Base-by-base conservation (phyloP, 176 grass and related monocot species). In the Poa annua region DNA sequence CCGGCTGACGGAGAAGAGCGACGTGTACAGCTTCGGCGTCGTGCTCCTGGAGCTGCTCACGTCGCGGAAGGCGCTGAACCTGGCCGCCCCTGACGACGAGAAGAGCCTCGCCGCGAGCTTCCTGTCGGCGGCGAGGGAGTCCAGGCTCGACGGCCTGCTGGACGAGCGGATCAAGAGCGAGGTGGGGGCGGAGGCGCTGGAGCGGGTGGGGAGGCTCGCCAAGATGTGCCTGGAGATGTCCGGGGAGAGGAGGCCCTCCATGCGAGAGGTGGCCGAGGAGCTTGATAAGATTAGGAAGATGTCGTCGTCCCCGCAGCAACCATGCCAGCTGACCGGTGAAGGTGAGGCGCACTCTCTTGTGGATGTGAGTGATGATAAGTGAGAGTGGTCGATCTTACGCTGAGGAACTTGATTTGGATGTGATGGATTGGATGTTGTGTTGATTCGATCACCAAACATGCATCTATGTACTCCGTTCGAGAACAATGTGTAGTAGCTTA, bases 41-140 rank as follows among this genome's bases (percentile, higher is more conserved):
- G 81, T 91, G 53, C 53, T 91, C 57, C 35, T 88, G 4, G 79
- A 90, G 79, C 84, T 90, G 38, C 74, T 92, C 32, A 89, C 90
- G 11, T 48, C 87, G 3, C 71, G 81, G 22, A 89, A 78, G 84
- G 62, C 87, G 15, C 78, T 92, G 1, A 67, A 25, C 44, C 38
- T 65, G 4, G 47, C 56, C 0, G 71, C 39, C 3, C 32, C 67
- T 0, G 76, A 84, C 25, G 86, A 76, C 50, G 39, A 86, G 55
- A 77, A 69, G 15, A 85, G 61, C 78, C 80, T 89, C n/a, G 74
- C 83, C 20, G 81, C 75, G 1, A 29, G 22, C 20, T 92, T 92
- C 76, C 64, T 88, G 0, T 34, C 50, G 3, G 70, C 55, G 36
- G 52, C 67, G 10, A 93, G 83, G 29, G 71, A 53, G 2, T 39